These are phyloP conservation scores for Globisporangium parvum DNA, from an alignment of 352 stramenopile genomes.

Conservation along the genomic window DNA sequence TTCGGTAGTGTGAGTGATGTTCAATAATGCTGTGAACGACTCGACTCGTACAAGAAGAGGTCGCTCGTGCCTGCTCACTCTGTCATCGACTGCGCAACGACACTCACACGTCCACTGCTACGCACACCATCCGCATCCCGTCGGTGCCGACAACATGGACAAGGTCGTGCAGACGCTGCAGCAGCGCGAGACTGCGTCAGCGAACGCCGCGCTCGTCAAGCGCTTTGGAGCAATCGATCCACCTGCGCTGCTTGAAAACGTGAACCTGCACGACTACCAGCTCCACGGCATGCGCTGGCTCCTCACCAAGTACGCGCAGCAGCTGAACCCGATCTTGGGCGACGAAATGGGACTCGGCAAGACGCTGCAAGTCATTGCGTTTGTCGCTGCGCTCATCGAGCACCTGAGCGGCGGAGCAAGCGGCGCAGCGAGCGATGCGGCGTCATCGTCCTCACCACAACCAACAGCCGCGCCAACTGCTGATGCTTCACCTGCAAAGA, in stretches of 20 bases:
- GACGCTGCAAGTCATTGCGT: conserved; percentile 73
- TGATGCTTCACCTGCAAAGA: background rate
- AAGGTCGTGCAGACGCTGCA: conserved; percentile 32
- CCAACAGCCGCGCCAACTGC: background rate
- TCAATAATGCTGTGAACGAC: no score
- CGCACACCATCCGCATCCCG: no score
- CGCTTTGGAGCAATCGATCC: conserved; percentile 13
- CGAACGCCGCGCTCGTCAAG: conserved; percentile 15
- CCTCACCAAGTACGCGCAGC: conserved; percentile 48
- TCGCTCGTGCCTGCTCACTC: no score
- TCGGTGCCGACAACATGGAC: conserved; percentile 49
- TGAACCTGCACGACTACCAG: conserved; percentile 69
- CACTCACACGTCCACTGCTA: no score
- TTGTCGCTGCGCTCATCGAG: conserved; percentile 45
- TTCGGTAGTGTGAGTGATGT: no score
- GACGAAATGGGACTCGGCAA: conserved; percentile 85
- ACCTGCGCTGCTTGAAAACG: conserved; percentile 41
- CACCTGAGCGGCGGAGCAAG: background rate
- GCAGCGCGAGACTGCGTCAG: conserved; percentile 21
- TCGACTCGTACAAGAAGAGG: no score
- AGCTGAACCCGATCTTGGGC: conserved; percentile 66
- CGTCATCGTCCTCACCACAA: background rate
- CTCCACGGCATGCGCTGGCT: conserved; percentile 59
- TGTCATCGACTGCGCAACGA: no score
- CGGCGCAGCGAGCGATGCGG: background rate